Conservation (phyloP, 163 green algal genomes). For the Trebouxia gelatinosa region DNA sequence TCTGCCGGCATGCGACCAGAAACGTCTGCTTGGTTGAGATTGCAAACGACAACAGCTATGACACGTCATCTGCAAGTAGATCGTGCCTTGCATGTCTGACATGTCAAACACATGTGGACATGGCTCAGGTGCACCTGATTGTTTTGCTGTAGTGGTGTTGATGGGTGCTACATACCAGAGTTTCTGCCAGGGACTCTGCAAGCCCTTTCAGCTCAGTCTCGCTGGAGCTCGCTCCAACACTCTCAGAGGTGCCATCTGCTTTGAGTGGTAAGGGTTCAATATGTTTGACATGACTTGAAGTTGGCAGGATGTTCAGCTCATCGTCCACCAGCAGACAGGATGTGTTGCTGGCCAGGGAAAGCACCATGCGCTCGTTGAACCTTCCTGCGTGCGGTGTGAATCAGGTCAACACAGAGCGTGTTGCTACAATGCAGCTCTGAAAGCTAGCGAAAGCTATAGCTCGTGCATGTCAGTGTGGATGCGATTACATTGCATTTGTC, state of each 20-base stretch:
- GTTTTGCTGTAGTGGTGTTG: background rate
- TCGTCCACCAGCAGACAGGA: constrained; percentile 95
- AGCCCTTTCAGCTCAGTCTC: constrained; percentile 84
- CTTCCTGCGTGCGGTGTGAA: too few relatives aligned
- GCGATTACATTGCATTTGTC: too few relatives aligned
- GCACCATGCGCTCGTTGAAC: constrained; percentile 98
- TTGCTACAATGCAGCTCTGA: too few relatives aligned
- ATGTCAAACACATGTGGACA: too few relatives aligned
- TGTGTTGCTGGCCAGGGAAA: constrained; percentile 81
- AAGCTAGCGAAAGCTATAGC: too few relatives aligned
- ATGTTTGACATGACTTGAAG: constrained; percentile 58
- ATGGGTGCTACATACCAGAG: constrained; percentile 52
- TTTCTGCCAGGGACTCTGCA: constrained; percentile 75
- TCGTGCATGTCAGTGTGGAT: too few relatives aligned
- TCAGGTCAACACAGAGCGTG: too few relatives aligned
- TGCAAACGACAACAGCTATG: too few relatives aligned
- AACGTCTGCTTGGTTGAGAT: too few relatives aligned
- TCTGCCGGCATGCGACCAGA: too few relatives aligned
- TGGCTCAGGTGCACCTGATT: background rate
- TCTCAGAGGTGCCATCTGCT: constrained; percentile 51
- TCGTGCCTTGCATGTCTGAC: too few relatives aligned
- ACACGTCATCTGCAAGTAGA: too few relatives aligned
- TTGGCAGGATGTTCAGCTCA: constrained; percentile 98
- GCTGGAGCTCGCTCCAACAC: constrained; percentile 38
- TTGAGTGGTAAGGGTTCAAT: constrained; percentile 74